A percentile compares a stretch with the other conserved stretches of the same genome.
Conservation (phyloP, 371 early-diverging fungal genomes). For the Lichtheimia hyalospora region DNA sequence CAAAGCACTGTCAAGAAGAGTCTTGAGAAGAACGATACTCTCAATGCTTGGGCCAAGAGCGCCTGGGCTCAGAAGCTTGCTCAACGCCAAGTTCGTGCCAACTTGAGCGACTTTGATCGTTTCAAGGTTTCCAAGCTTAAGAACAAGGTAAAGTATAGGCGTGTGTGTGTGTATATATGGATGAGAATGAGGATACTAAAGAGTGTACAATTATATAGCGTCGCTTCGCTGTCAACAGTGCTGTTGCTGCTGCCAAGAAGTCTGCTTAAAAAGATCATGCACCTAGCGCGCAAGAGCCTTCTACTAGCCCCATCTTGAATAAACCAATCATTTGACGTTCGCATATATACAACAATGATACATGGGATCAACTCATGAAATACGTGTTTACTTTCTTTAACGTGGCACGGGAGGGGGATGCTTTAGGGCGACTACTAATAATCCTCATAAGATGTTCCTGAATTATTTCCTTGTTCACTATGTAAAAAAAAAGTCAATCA, state of each 20-base stretch:
- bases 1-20: slow-evolving; percentile 77
- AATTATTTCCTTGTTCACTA: slow-evolving; percentile 64
- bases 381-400: slow-evolving; percentile 25
- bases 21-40: slow-evolving; percentile 82
- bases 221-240: slow-evolving; percentile 41
- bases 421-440: slow-evolving; percentile 55
- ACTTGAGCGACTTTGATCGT: slow-evolving; percentile 94
- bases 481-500: not conserved
- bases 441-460: slow-evolving; percentile 69
- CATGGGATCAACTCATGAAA: slow-evolving; percentile 19
- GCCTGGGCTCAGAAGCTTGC: slow-evolving; percentile 95
- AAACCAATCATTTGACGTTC: slow-evolving; percentile 1
- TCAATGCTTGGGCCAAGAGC: slow-evolving; percentile 82
- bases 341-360: too few relatives aligned
- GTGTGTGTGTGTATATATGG: not conserved
- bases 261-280: slow-evolving; percentile 13
- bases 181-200: not conserved
- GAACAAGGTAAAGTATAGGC: slow-evolving; percentile 62
- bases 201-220: slow-evolving; percentile 26
- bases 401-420: slow-evolving; percentile 26
- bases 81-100: slow-evolving; percentile 75
- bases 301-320: slow-evolving; percentile 8
- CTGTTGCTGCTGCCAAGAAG: slow-evolving; percentile 46
- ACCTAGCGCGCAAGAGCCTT: not conserved
- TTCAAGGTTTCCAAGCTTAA: slow-evolving; percentile 91